phyloP scores from a whole-genome alignment of 2,329 filamentous ascomycete species.

The Epichloe bromicola region DNA sequence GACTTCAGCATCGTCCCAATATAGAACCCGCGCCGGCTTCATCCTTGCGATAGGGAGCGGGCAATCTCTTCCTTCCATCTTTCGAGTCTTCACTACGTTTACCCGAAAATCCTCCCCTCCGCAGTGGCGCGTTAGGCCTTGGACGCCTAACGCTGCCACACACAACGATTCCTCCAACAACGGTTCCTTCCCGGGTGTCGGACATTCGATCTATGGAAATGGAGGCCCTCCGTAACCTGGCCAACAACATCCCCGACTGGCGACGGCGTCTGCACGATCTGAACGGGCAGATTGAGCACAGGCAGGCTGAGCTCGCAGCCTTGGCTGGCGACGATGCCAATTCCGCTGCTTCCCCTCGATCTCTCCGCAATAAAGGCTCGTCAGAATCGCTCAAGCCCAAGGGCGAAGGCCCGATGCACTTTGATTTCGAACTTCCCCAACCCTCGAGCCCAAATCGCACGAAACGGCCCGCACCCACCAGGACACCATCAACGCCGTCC shows the following conservation, averaged over 20 bases:
- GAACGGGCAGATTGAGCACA: constrained; percentile 45
- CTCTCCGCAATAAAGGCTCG: constrained; percentile 38
- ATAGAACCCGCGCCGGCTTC: not conserved
- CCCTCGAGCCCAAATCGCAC: not conserved
- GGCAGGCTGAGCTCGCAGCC: constrained; percentile 46
- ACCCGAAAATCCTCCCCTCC: not conserved
- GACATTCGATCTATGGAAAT: constrained; percentile 29
- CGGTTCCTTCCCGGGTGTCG: constrained; percentile 15
- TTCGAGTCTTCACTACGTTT: not conserved
- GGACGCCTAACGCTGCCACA: constrained; percentile 18
- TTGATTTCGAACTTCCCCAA: constrained; percentile 6
- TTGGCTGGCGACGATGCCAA: constrained; percentile 21
- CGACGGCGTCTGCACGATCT: constrained; percentile 45
- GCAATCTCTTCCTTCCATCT: not conserved
- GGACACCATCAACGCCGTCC: constrained; percentile 11
- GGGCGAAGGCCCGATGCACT: constrained; percentile 26
- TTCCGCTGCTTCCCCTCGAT: constrained; percentile 22
- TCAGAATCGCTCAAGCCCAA: constrained; percentile 39
- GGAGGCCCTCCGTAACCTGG: constrained; percentile 43
- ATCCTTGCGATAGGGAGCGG: not conserved
- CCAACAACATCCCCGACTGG: constrained; percentile 47
- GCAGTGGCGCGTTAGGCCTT: constrained; percentile 17
- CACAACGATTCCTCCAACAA: constrained; percentile 13
- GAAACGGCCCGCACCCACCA: constrained; percentile 5
- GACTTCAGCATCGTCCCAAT: not conserved